Conservation (phyloP, 164 flowering plant species). For the Annona squamosa region DNA sequence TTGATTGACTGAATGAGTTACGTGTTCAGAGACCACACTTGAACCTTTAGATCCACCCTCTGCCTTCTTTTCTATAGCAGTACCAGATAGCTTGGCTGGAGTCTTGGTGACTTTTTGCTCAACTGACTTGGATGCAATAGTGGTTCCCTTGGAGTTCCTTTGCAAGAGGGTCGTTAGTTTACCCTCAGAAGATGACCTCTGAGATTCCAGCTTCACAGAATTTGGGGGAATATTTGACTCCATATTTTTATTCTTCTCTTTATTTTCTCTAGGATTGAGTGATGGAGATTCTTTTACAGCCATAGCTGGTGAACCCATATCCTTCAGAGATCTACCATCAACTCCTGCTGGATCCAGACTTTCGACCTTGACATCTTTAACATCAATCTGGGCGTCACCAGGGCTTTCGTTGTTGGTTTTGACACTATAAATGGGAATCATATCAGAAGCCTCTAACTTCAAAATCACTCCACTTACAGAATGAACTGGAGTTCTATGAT, state of each 20-base stretch:
- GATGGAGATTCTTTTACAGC: conserved; percentile 15
- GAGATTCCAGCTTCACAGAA: conserved; percentile 30
- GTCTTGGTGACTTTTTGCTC: conserved; percentile 30
- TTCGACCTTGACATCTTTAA: conserved; percentile 18
- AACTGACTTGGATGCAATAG: conserved; percentile 21
- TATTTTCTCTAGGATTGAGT: conserved; percentile 18
- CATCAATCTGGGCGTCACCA: conserved; percentile 11
- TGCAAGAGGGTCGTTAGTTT: conserved; percentile 28
- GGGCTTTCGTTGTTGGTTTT: conserved; percentile 16
- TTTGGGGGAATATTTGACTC: conserved; percentile 17
- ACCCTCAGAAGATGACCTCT: conserved; percentile 23
- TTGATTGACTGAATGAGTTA: conserved; percentile 31
- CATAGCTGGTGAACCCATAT: conserved; percentile 15
- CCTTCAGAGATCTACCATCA: conserved; percentile 17
- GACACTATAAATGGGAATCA: conserved; percentile 20
- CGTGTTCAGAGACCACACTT: conserved; percentile 25
- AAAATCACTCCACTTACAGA: conserved; percentile 30
- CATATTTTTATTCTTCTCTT: conserved; percentile 29
- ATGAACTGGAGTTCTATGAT: conserved; percentile 67
- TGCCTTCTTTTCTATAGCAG: conserved; percentile 27
- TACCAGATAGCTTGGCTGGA: conserved; percentile 27
- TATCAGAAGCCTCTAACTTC: conserved; percentile 16
- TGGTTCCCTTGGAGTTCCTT: conserved; percentile 28
- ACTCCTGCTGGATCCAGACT: conserved; percentile 8
- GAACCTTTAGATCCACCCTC: conserved; percentile 27